These are phyloP conservation scores for Aspergillus terreus DNA, from an alignment of 2,329 filamentous ascomycete genomes.

Conservation along the genomic window DNA sequence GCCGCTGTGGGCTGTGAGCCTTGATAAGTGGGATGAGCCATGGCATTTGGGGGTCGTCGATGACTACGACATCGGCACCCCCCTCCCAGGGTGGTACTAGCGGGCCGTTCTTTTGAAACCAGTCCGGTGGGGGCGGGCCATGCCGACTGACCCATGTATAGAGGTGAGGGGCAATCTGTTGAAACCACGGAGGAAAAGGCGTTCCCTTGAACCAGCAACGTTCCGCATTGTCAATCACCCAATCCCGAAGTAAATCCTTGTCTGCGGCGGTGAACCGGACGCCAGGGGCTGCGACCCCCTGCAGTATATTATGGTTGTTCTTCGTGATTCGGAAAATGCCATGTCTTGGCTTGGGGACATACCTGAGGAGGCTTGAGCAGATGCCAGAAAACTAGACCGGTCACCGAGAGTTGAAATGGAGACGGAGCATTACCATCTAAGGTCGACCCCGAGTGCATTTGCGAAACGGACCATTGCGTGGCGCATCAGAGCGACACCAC, in stretches of 20 bases:
- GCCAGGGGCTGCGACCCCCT: slow-evolving; percentile 64
- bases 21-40: slow-evolving; percentile 70
- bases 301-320: slow-evolving; percentile 79
- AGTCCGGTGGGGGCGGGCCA: slow-evolving; percentile 29
- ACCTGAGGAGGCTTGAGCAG: slow-evolving; percentile 34
- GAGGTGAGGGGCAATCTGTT: slow-evolving; percentile 61
- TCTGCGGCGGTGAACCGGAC: slow-evolving; percentile 60
- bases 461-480: slow-evolving; percentile 70
- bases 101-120: slow-evolving; percentile 64
- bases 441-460: slow-evolving; percentile 59
- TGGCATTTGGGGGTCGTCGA: slow-evolving; percentile 79
- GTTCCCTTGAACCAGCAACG: slow-evolving; percentile 45
- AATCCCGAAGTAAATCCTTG: slow-evolving; percentile 58
- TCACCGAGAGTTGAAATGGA: neutral
- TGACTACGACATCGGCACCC: slow-evolving; percentile 69
- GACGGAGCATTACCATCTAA: slow-evolving; percentile 61
- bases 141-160: slow-evolving; percentile 39
- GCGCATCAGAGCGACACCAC: slow-evolving; percentile 71
- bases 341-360: slow-evolving; percentile 70
- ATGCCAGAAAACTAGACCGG: neutral
- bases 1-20: slow-evolving; percentile 61
- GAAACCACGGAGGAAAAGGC: slow-evolving; percentile 51
- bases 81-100: slow-evolving; percentile 60
- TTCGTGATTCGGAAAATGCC: slow-evolving; percentile 76
- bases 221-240: slow-evolving; percentile 67